A percentile compares a stretch with the other conserved stretches of the same genome.
Conservation (phyloP, 1,284 basidiomycete genomes). For the Cutaneotrichosporon spelunceum region DNA sequence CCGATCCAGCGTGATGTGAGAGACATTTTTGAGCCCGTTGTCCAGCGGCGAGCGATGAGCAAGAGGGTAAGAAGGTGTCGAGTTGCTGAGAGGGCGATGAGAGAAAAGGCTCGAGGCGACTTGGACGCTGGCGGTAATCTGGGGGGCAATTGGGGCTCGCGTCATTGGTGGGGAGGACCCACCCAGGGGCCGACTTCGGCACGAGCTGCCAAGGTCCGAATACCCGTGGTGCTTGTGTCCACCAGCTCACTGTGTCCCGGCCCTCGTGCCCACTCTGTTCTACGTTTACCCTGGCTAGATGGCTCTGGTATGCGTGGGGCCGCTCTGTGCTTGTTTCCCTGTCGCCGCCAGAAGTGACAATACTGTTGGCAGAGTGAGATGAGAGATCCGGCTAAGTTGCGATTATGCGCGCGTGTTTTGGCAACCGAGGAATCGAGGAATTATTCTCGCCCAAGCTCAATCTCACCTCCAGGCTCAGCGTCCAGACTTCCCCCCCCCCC, state of each 20-base stretch:
- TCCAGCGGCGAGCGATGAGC: conserved; percentile 6
- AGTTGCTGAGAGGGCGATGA: not conserved
- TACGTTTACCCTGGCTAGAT: too few species aligned
- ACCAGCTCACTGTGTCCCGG: not conserved
- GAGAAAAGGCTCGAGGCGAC: not conserved
- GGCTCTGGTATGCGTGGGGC: too few species aligned
- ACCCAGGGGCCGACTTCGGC: not conserved
- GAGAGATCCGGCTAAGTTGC: conserved; percentile 2
- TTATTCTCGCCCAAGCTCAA: not conserved
- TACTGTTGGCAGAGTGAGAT: too few species aligned
- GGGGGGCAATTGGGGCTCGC: not conserved
- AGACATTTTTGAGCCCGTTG: conserved; percentile 15
- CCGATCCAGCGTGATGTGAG: conserved; percentile 25
- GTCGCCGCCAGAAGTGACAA: not conserved
- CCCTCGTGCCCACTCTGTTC: not conserved
- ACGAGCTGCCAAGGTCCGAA: conserved; percentile 8
- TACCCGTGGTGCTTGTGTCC: not conserved
- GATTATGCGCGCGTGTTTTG: conserved; percentile 6
- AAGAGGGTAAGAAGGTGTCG: not conserved
- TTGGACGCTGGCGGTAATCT: conserved; percentile 1
- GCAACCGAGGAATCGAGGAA: not conserved
- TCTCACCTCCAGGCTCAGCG: not conserved
- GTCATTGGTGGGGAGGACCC: too few species aligned
- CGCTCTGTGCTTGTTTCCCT: not conserved
- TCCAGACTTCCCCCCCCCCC: not conserved